Conservation (phyloP, 352 stramenopile genomes). For the Phytophthora sp. region DNA sequence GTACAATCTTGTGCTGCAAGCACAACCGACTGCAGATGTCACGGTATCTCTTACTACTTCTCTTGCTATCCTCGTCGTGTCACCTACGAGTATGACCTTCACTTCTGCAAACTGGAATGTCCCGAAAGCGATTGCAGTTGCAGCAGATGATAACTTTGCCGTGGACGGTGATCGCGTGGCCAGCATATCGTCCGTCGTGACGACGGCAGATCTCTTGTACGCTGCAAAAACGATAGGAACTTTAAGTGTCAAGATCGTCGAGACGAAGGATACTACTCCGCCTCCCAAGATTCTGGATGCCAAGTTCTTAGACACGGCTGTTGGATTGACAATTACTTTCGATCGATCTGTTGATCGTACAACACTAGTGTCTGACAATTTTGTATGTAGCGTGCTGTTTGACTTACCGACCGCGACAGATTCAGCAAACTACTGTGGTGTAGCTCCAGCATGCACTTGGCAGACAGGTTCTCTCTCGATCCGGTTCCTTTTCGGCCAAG, state of each 20-base stretch:
- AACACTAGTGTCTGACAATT: conserved; percentile 34
- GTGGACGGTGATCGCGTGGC: conserved; percentile 50
- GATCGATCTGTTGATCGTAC: conserved; percentile 52
- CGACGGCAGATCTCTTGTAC: conserved; percentile 42
- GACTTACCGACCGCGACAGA: conserved; percentile 39
- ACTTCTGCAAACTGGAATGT: conserved; percentile 58
- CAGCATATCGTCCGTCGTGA: conserved; percentile 32
- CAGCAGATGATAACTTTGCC: conserved; percentile 54
- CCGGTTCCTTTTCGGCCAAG: conserved; percentile 51
- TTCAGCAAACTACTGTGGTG: conserved; percentile 47
- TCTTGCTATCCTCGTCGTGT: conserved; percentile 46
- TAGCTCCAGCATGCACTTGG: conserved; percentile 49
- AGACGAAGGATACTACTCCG: conserved; percentile 65
- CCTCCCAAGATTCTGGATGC: conserved; percentile 56
- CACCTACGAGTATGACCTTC: conserved; percentile 42
- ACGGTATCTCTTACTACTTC: conserved; percentile 36
- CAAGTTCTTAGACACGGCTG: conserved; percentile 60
- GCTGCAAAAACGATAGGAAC: conserved; percentile 20
- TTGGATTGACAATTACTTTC: conserved; percentile 51
- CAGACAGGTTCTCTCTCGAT: conserved; percentile 48
- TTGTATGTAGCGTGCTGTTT: conserved; percentile 62
- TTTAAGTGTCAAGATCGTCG: conserved; percentile 58
- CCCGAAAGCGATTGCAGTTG: conserved; percentile 41
- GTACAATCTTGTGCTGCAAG: conserved; percentile 55
- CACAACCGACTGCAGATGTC: conserved; percentile 52